Percentiles rank a stretch among this genome's conserved stretches.
Conservation (phyloP, 805 yeast species). For the Zygosaccharomyces bailii region DNA sequence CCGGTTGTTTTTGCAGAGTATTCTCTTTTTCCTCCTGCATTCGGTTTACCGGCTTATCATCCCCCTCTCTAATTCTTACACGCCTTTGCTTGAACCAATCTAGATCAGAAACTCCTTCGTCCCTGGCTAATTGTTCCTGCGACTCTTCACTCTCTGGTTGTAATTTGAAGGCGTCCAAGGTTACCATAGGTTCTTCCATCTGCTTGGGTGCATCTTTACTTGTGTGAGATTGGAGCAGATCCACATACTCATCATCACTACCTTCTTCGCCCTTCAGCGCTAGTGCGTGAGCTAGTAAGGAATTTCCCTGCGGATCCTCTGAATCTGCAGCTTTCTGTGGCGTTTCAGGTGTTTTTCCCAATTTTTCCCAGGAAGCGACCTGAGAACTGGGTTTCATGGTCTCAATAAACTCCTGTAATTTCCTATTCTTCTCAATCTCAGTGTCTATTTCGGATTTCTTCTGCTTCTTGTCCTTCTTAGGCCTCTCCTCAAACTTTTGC, state of each 20-base stretch:
- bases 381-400: constrained; percentile 75
- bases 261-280: constrained; percentile 39
- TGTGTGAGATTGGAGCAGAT: constrained; percentile 27
- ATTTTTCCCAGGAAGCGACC: constrained; percentile 66
- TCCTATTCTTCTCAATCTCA: constrained; percentile 61
- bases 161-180: constrained; percentile 34
- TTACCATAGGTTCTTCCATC: constrained; percentile 53
- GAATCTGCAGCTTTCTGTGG: constrained; percentile 20
- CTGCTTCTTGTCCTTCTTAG: constrained; percentile 36
- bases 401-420: constrained; percentile 74
- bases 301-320: constrained; percentile 38
- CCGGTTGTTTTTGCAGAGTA: constrained; percentile 7
- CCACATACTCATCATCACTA: constrained; percentile 46
- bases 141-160: constrained; percentile 27
- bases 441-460: constrained; percentile 44
- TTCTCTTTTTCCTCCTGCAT: constrained; percentile 12
- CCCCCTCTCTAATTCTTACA: constrained; percentile 59
- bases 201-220: constrained; percentile 40
- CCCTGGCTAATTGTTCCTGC: constrained; percentile 38
- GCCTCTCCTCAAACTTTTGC: constrained; percentile 40
- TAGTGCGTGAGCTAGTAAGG: constrained; percentile 40
- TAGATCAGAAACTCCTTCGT: constrained; percentile 62
- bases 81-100: constrained; percentile 85
- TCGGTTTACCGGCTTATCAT: constrained; percentile 24
- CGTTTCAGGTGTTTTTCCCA: constrained; percentile 4